Evolutionary conservation across 2,329 filamentous ascomycete genomes (phyloP).

Genomic region (Cordyceps farinosa): DNA sequence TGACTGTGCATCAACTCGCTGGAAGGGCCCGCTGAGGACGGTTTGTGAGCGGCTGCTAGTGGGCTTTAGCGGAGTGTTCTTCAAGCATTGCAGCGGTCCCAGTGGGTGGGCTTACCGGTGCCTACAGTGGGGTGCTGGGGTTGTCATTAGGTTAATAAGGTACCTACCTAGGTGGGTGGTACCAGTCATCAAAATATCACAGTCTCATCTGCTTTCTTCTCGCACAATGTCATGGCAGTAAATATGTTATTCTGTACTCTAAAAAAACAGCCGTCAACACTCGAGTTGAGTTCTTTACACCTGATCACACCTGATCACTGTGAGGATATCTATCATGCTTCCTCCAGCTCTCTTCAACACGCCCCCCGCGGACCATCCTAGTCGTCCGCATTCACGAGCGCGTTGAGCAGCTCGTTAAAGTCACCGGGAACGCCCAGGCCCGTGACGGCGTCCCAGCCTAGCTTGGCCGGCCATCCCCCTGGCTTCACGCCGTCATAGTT

Average conservation of each 20-base stretch:
- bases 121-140: no score
- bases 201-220: no score
- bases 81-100: not conserved
- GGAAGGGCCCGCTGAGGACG: not conserved
- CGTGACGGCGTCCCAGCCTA: slow-evolving; percentile 48
- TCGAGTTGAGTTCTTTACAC: not conserved
- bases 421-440: slow-evolving; percentile 47
- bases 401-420: slow-evolving; percentile 37
- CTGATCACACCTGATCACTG: not conserved
- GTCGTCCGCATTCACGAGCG: slow-evolving; percentile 27
- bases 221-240: not conserved
- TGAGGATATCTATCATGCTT: not conserved
- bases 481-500: slow-evolving; percentile 28
- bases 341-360: not conserved
- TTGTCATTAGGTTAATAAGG: no score
- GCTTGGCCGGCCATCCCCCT: slow-evolving; percentile 42
- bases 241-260: not conserved
- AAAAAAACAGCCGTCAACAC: not conserved
- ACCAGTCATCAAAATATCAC: no score
- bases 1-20: slow-evolving; percentile 1
- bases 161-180: no score
- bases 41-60: not conserved
- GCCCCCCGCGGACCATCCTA: slow-evolving; percentile 1
- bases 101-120: no score
- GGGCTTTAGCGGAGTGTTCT: not conserved